A percentile compares a stretch with the other conserved stretches of the same genome.
Conservation (phyloP, 306 rosid species). For the Bauhinia variegata region DNA sequence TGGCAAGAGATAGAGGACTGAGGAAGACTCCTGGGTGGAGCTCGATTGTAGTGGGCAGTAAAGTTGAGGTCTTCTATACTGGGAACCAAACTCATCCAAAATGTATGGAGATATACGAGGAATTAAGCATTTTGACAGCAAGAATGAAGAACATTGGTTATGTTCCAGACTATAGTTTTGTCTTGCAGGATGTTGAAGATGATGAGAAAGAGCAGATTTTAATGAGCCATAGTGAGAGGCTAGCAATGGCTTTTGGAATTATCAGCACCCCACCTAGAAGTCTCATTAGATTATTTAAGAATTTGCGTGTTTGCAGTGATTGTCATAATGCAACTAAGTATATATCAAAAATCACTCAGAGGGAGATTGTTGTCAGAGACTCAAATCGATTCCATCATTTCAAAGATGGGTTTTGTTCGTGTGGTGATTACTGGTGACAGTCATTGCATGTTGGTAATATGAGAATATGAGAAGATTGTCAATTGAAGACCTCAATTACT, state of each 20-base stretch:
- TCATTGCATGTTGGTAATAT: background rate
- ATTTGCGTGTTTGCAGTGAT: slow-evolving; percentile 50
- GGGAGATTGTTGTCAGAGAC: slow-evolving; percentile 46
- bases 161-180: slow-evolving; percentile 56
- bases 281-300: slow-evolving; percentile 46
- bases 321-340: slow-evolving; percentile 46
- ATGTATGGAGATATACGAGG: slow-evolving; percentile 42
- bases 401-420: slow-evolving; percentile 46
- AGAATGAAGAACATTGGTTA: slow-evolving; percentile 55
- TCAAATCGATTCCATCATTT: slow-evolving; percentile 51
- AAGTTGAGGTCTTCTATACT: slow-evolving; percentile 52
- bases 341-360: slow-evolving; percentile 45
- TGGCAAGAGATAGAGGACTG: slow-evolving; percentile 46
- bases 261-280: slow-evolving; percentile 50
- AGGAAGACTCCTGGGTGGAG: slow-evolving; percentile 54
- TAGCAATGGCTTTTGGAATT: slow-evolving; percentile 56
- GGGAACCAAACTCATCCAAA: slow-evolving; percentile 56
- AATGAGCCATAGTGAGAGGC: slow-evolving; percentile 52
- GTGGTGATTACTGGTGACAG: slow-evolving; percentile 48
- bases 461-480: background rate
- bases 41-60: slow-evolving; percentile 45
- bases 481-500: background rate
- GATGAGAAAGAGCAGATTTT: slow-evolving; percentile 58
- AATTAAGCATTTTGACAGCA: slow-evolving; percentile 44
- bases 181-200: slow-evolving; percentile 54